Conservation (phyloP, 1,284 basidiomycete genomes). For the Pascua guehoae region DNA sequence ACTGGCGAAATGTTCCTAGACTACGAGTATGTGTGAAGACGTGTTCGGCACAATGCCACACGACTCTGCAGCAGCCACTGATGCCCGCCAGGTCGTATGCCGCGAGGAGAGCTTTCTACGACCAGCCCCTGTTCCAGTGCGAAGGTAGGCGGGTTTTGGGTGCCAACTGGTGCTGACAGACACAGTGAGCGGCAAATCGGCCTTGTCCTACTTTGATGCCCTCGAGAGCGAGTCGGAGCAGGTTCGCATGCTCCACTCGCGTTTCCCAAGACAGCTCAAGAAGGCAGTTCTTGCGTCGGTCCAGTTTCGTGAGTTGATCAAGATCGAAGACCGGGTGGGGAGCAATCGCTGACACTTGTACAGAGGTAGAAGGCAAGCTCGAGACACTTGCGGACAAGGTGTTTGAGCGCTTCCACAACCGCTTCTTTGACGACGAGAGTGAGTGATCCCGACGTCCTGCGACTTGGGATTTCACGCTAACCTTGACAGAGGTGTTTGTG, state of each 20-base stretch:
- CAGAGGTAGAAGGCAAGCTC: constrained; percentile 91
- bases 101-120: constrained; percentile 87
- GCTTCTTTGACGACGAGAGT: constrained; percentile 90
- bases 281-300: constrained; percentile 82
- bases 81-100: constrained; percentile 67
- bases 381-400: constrained; percentile 92
- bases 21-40: constrained; percentile 70
- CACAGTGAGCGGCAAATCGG: constrained; percentile 83
- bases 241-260: constrained; percentile 76
- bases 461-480: constrained; percentile 14
- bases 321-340: not conserved
- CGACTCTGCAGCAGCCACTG: not conserved
- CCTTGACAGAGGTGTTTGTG: constrained; percentile 66
- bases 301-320: constrained; percentile 79
- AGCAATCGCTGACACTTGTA: constrained; percentile 1
- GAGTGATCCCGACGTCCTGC: constrained; percentile 42
- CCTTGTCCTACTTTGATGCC: constrained; percentile 90
- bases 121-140: constrained; percentile 59
- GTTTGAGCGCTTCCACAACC: constrained; percentile 90
- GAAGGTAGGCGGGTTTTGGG: constrained; percentile 31
- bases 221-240: constrained; percentile 85
- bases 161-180: not conserved
- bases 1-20: constrained; percentile 93
- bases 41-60: too few relatives aligned
- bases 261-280: constrained; percentile 91